Evolutionary conservation across 2,329 filamentous ascomycete species (phyloP).

Genomic region (Myriosclerotinia curreyana): DNA sequence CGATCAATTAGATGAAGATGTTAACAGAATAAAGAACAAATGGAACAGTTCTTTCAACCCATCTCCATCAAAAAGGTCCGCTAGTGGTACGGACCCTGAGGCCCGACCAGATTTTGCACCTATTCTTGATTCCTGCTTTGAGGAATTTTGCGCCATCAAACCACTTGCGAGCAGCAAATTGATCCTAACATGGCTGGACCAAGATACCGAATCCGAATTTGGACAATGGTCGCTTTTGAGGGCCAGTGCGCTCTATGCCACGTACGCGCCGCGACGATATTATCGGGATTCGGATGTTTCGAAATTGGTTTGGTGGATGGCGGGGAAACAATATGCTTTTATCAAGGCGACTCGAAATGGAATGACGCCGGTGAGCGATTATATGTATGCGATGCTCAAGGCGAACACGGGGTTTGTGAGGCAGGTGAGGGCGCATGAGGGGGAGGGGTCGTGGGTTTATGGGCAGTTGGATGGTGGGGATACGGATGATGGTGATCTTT

Average conservation of each 20-base stretch:
- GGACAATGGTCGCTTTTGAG: slow-evolving; percentile 46
- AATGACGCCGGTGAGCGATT: slow-evolving; percentile 16
- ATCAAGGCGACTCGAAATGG: slow-evolving; percentile 30
- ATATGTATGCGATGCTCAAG: slow-evolving; percentile 30
- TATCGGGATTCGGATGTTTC: not conserved
- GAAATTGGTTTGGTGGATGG: slow-evolving; percentile 36
- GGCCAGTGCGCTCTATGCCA: slow-evolving; percentile 42
- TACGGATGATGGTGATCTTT: not conserved
- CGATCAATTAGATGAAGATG: not conserved
- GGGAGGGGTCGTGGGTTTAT: not conserved
- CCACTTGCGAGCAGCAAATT: slow-evolving; percentile 29
- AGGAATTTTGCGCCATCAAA: slow-evolving; percentile 30
- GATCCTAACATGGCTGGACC: slow-evolving; percentile 27
- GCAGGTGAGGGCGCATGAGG: slow-evolving; percentile 4
- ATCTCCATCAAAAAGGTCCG: not conserved
- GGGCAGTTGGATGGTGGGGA: not conserved
- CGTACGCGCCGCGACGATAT: slow-evolving; percentile 13
- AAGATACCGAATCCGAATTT: slow-evolving; percentile 23
- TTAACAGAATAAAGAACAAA: slow-evolving; percentile 9
- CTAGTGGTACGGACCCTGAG: slow-evolving; percentile 5
- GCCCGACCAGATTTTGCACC: slow-evolving; percentile 13
- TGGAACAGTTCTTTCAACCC: not conserved
- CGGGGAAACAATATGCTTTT: slow-evolving; percentile 33
- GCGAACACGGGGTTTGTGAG: slow-evolving; percentile 24
- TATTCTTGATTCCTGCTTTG: slow-evolving; percentile 24